Evolutionary conservation across 2,329 filamentous ascomycete species (phyloP).

Genomic region (Juglanconis oblonga): DNA sequence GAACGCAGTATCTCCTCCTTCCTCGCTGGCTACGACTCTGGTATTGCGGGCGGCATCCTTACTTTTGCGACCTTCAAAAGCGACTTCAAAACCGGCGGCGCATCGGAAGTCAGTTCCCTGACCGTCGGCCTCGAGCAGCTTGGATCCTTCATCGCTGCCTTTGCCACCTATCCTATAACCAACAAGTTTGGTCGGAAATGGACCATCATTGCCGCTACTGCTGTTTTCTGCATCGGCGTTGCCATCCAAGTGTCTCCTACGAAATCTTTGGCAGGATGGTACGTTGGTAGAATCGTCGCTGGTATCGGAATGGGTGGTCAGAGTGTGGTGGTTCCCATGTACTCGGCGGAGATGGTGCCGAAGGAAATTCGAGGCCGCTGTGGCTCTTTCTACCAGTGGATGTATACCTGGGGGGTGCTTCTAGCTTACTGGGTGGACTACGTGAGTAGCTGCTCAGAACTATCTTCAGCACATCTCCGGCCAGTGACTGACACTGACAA

Average conservation of each 20-base stretch:
- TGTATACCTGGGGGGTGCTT: constrained; percentile 12
- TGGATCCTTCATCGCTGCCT: constrained; percentile 41
- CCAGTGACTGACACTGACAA: not conserved
- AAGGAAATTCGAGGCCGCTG: constrained; percentile 28
- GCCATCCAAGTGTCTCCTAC: constrained; percentile 37
- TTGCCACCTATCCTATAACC: constrained; percentile 42
- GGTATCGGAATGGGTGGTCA: constrained; percentile 9
- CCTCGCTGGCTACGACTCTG: constrained; percentile 41
- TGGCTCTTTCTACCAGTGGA: constrained; percentile 10
- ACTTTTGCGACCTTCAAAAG: constrained; percentile 35
- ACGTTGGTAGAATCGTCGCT: constrained; percentile 7
- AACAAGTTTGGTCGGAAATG: constrained; percentile 37
- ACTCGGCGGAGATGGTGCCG: constrained; percentile 29
- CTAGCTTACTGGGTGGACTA: constrained; percentile 11
- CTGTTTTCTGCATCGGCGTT: constrained; percentile 43
- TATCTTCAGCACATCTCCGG: too few species aligned
- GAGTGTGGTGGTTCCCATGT: constrained; percentile 9
- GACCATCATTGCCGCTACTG: constrained; percentile 36
- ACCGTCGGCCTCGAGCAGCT: constrained; percentile 40
- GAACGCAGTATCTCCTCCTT: constrained; percentile 32
- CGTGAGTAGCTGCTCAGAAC: not conserved
- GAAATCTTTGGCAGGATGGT: constrained; percentile 2
- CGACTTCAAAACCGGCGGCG: constrained; percentile 35
- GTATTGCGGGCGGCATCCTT: constrained; percentile 39
- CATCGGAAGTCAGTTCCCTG: constrained; percentile 26